Evolutionary conservation across 129 eudicot genomes (phyloP).

Genomic region (Flaveria ramosissima): DNA sequence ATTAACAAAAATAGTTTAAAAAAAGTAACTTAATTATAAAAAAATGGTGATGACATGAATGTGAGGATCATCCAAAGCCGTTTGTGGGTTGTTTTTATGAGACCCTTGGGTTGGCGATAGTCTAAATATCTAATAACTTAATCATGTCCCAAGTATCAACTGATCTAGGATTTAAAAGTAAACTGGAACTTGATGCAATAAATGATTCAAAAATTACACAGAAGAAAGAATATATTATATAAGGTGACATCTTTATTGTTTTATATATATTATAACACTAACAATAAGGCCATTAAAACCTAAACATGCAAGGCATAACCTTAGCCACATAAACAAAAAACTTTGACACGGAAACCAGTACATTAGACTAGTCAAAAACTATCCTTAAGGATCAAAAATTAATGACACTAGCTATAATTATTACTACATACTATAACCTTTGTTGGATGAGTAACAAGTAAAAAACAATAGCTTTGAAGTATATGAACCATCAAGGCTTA

Average conservation of each 20-base stretch:
- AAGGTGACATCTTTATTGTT: conserved; percentile 35
- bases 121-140: too few species aligned
- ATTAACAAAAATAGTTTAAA: too few species aligned
- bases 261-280: conserved; percentile 11
- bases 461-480: background rate
- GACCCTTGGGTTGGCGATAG: too few species aligned
- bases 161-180: too few species aligned
- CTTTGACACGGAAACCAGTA: conserved; percentile 15
- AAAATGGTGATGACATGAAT: too few species aligned
- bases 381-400: conserved; percentile 25
- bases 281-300: conserved; percentile 19
- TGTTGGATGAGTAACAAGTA: background rate
- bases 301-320: conserved; percentile 9
- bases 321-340: conserved; percentile 5
- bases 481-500: conserved; percentile 20
- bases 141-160: too few species aligned
- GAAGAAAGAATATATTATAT: background rate
- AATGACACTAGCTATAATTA: conserved; percentile 22
- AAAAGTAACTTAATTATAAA: too few species aligned
- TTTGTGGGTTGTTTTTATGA: too few species aligned
- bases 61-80: too few species aligned
- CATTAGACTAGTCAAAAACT: conserved; percentile 17
- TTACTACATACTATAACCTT: background rate
- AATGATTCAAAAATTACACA: background rate
- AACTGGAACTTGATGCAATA: too few species aligned